These are phyloP conservation scores for Cucurbita pepo DNA, from an alignment of 306 rosid genomes.

Conservation along the genomic window DNA sequence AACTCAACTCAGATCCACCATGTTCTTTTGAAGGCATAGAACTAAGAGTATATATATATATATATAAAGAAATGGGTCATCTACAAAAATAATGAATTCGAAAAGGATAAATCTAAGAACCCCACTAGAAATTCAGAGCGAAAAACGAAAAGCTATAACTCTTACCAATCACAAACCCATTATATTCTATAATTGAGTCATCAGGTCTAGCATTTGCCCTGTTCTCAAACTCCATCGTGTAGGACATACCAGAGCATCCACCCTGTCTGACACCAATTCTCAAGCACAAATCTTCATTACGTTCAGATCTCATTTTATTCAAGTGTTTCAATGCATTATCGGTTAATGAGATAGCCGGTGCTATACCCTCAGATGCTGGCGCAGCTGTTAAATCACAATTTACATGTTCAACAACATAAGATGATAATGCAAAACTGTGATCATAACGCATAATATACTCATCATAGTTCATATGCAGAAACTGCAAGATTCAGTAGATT, in stretches of 20 bases:
- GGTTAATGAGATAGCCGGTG: slow-evolving; percentile 36
- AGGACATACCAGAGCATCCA: slow-evolving; percentile 99
- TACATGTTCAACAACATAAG: neutral
- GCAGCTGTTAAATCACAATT: slow-evolving; percentile 20
- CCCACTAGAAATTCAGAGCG: neutral
- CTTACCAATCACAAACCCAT: slow-evolving; percentile 72
- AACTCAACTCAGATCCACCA: neutral
- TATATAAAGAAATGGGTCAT: neutral
- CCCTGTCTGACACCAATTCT: slow-evolving; percentile 97
- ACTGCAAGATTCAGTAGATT: neutral
- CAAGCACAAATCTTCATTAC: slow-evolving; percentile 56
- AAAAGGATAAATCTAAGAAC: neutral
- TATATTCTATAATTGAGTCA: slow-evolving; percentile 73
- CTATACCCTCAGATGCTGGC: slow-evolving; percentile 22
- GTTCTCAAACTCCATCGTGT: slow-evolving; percentile 81
- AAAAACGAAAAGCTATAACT: neutral
- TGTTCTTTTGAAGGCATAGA: neutral
- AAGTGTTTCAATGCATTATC: slow-evolving; percentile 83
- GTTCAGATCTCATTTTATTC: slow-evolving; percentile 76
- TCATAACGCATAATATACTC: neutral
- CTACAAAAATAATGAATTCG: neutral
- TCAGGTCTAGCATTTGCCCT: slow-evolving; percentile 55
- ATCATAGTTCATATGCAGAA: neutral
- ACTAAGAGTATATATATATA: too few species aligned
- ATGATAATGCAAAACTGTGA: neutral